These are phyloP conservation scores for Dryas drummondii DNA, from an alignment of 306 rosid species.

Conservation along the genomic window DNA sequence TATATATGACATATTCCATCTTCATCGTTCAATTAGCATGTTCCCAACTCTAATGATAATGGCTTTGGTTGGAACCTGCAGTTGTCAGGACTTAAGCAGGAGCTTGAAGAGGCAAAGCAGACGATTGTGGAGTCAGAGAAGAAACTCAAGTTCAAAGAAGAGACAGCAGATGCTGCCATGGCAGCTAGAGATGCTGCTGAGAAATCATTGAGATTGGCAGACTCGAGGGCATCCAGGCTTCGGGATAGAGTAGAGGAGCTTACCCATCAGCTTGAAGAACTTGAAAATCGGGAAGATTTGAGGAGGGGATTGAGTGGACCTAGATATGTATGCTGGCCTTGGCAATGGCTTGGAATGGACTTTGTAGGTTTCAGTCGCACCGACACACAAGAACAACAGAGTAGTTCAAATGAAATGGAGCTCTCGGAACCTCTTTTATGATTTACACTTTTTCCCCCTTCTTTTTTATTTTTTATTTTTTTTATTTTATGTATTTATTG, in stretches of 20 bases:
- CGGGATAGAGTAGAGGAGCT: conserved; percentile 91
- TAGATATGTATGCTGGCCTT: conserved; percentile 98
- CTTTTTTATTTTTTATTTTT: too few species aligned
- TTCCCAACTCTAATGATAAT: neutral
- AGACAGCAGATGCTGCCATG: conserved; percentile 95
- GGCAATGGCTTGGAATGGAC: conserved; percentile 98
- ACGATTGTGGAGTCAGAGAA: conserved; percentile 72
- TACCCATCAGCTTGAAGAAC: conserved; percentile 82
- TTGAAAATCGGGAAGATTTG: conserved; percentile 74
- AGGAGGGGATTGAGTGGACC: conserved; percentile 57
- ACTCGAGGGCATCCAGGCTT: conserved; percentile 83
- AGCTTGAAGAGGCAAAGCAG: conserved; percentile 88
- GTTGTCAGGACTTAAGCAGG: conserved; percentile 71
- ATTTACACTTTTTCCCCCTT: neutral
- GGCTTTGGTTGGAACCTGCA: conserved; percentile 43
- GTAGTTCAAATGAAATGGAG: conserved; percentile 89
- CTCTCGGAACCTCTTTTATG: conserved; percentile 91
- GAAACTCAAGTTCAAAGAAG: conserved; percentile 94
- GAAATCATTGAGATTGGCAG: conserved; percentile 85
- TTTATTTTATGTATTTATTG: conserved; percentile 43
- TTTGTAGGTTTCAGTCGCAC: conserved; percentile 64
- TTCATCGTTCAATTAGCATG: conserved; percentile 1
- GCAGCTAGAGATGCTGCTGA: conserved; percentile 99
- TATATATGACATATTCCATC: neutral
- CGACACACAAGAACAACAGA: conserved; percentile 44